Evolutionary conservation across 305 asterid species (phyloP).

Genomic region (Fraxinus latifolia): DNA sequence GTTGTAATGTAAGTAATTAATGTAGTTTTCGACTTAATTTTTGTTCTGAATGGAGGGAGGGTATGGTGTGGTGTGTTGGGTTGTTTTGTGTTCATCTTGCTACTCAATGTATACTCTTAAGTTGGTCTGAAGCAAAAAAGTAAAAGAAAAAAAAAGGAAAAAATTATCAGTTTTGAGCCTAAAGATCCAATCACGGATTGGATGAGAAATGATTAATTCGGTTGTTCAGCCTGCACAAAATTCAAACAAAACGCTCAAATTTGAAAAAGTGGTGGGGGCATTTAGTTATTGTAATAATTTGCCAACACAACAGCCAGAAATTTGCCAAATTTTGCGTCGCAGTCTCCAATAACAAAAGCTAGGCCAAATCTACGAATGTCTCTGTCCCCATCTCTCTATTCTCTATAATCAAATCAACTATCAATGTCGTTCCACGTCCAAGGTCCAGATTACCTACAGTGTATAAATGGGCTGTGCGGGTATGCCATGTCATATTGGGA

Average conservation of each 20-base stretch:
- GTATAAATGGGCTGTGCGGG: not conserved
- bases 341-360: not conserved
- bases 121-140: not conserved
- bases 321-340: not conserved
- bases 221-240: not conserved
- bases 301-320: not conserved
- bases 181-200: not conserved
- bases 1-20: constrained; percentile 18
- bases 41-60: not conserved
- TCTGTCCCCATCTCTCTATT: not conserved
- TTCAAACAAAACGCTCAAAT: not conserved
- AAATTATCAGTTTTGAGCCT: not conserved
- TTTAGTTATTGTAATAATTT: not conserved
- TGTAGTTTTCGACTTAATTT: constrained; percentile 11
- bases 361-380: not conserved
- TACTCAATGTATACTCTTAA: not conserved
- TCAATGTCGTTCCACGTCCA: not conserved
- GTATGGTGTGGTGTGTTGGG: constrained; percentile 5
- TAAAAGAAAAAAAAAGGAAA: not conserved
- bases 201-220: not conserved
- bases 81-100: not conserved
- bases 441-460: not conserved
- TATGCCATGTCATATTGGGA: no score
- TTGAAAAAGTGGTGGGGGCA: not conserved
- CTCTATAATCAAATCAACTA: not conserved